Evolutionary conservation across 495 filamentous ascomycete genomes (phyloP), one percentile per base, ranked within the genome.

Genomic region (Neurospora terricola): DNA sequence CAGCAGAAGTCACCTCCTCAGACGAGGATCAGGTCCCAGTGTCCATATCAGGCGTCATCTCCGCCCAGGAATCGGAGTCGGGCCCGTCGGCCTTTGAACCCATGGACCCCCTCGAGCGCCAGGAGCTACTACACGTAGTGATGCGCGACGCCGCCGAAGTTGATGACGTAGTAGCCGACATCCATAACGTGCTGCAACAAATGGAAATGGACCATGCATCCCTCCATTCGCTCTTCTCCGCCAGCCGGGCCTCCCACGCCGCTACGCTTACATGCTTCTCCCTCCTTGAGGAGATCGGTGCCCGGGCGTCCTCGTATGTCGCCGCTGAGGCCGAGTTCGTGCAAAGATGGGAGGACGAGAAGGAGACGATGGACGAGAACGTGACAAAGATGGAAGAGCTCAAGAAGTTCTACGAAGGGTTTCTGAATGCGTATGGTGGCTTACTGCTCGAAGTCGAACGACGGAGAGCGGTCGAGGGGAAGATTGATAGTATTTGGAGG

Each of bases 101-200:
- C 8, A 88, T 97, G 69, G 91, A 88, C 4, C 87, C 91, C 3
- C 88, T 90, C 70, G 93, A 97, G 74, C 90, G 93, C 38, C 84
- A 84, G 43, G 93, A 97, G 72, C 93, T 98, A 89, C 85, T 98
- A 6, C 85, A 86, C 38, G 91, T 99, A 0, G 87, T 99, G 34
- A 84, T 90, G 42, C 91, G 92, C 72, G 96, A 99, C 79, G 92
- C 96, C 5, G 84, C 84, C 5, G 91, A 97, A 77, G 93, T 97
- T 2, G 93, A 97, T 11, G 96, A 96, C 76, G 96, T 98, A 16
- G 91, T 97, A 3, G 81, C 85, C 71, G 96, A 99, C 76, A 90
- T 99, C 69, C 87, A 91, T 73, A 90, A 93, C 72, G 89, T 88
- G 59, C 88, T 93, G 27, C 85, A 86, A 9, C 88, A 91, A 39